Conservation (phyloP, 345 rosid species). For the Durio zibethinus region DNA sequence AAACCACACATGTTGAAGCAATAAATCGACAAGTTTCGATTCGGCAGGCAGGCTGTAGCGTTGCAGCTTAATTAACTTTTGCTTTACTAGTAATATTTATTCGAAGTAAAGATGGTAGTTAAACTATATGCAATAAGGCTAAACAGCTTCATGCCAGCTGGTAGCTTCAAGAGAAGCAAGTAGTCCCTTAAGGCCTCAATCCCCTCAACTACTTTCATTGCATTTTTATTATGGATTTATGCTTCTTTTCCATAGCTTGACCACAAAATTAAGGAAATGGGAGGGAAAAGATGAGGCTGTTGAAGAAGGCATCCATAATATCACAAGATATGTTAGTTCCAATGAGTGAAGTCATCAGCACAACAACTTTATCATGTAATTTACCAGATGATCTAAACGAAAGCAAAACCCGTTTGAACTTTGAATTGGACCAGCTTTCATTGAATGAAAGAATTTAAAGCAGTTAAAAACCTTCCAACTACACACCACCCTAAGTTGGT, state of each 20-base stretch:
- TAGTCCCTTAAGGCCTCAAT: not conserved
- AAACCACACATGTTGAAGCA: not conserved
- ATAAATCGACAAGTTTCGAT: not conserved
- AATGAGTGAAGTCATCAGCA: no score
- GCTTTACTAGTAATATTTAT: not conserved
- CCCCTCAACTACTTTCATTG: not conserved
- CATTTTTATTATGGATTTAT: not conserved
- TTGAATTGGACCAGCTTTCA: constrained; percentile 9
- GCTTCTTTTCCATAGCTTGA: not conserved
- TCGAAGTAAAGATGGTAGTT: not conserved
- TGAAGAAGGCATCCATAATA: not conserved
- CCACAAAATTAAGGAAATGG: not conserved
- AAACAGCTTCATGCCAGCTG: constrained; percentile 5
- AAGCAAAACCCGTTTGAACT: not conserved
- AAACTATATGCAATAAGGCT: not conserved
- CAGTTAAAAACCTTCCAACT: constrained; percentile 48
- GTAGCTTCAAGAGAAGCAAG: not conserved
- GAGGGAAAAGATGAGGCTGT: not conserved
- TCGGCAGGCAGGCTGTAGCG: not conserved
- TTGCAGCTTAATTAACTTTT: not conserved
- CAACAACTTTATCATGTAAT: not conserved
- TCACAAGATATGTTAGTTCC: not conserved
- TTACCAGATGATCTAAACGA: not conserved
- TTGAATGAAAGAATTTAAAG: constrained; percentile 47
- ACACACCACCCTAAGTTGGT: constrained; percentile 42